Percentiles rank a stretch among this genome's conserved stretches.
These are phyloP conservation scores for Leccinum variicolor DNA, from an alignment of 768 basidiomycete genomes.

Conservation along the genomic window DNA sequence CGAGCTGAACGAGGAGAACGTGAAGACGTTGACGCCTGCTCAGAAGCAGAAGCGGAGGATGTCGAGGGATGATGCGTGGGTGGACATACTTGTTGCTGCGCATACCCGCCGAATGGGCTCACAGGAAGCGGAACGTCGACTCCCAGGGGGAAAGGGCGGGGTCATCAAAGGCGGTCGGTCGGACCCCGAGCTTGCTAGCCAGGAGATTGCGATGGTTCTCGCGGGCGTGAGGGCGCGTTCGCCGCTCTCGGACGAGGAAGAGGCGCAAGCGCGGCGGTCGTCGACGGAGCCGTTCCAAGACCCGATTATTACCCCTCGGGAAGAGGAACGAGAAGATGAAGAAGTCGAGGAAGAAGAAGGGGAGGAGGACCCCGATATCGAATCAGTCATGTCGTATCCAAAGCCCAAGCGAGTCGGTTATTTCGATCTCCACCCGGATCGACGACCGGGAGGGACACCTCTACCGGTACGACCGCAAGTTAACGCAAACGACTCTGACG, in stretches of 20 bases:
- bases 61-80: conserved; percentile 76
- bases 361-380: conserved; percentile 44
- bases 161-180: conserved; percentile 35
- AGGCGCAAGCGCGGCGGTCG: conserved; percentile 24
- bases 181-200: conserved; percentile 70
- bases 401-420: conserved; percentile 52
- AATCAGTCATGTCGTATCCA: conserved; percentile 34
- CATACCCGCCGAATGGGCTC: conserved; percentile 49
- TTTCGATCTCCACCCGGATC: conserved; percentile 78
- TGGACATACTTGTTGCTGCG: conserved; percentile 75
- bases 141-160: conserved; percentile 20
- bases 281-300: conserved; percentile 7
- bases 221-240: conserved; percentile 47
- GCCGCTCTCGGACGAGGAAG: conserved; percentile 41
- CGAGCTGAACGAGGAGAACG: conserved; percentile 38
- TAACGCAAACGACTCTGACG: conserved; percentile 33
- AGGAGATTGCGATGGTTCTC: conserved; percentile 70
- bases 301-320: conserved; percentile 8
- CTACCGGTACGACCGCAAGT: conserved; percentile 24
- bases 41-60: conserved; percentile 40
- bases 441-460: conserved; percentile 38
- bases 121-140: conserved; percentile 47
- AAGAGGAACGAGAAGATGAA: neutral
- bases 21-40: conserved; percentile 38
- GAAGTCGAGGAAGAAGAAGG: conserved; percentile 36